Base-by-base conservation (phyloP, 2,329 filamentous ascomycete genomes). In the Cercospora sp. region DNA sequence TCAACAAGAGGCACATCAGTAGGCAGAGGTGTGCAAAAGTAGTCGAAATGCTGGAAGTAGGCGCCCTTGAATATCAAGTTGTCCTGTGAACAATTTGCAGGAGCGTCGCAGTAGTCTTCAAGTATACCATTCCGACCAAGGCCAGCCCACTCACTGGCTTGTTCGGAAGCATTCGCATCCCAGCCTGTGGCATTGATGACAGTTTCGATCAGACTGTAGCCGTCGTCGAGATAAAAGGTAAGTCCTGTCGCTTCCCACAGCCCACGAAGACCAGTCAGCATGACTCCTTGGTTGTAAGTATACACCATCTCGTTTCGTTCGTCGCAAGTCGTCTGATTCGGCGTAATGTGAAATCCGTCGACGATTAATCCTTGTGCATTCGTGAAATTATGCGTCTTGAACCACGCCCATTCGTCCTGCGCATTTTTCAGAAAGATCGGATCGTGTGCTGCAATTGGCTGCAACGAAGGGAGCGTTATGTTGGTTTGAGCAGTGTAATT, bases 231-330 rank as follows among this genome's bases (percentile, higher is more conserved):
- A 76, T 94, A 97, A 0, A 81, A 84, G 2, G 83, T 79, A 16
- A 88, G 86, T 16, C 90, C 91, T 0, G 92, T 97, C 12, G 89
- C 90, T 70, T 92, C 87, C 88, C 91, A 97, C 0, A 98, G 84
- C 0, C 90, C 91, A 33, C 92, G 87, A 62, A 93, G 87, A 6
- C 93, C 94, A 2, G 92, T 94, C 16, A 98, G 86, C 1, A 98
- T 76, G 3, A 98, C 93, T 28, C 94, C 94, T 79, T 98, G 94
- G 80, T 98, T 98, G 82, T 98, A 98, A 0, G 94, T 96, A 79
- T 94, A 97, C 8, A 97, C 90, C 89, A 93, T 94, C 73, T 94
- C 88, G 78, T 97, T 92, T 60, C 93, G 87, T 60, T 87, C 79
- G 76, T 97, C 92, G 78, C 94, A 78, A 9, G 70, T 86, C 28